Conservation (phyloP, 495 filamentous ascomycete genomes). For the Talaromyces trachyspermus region DNA sequence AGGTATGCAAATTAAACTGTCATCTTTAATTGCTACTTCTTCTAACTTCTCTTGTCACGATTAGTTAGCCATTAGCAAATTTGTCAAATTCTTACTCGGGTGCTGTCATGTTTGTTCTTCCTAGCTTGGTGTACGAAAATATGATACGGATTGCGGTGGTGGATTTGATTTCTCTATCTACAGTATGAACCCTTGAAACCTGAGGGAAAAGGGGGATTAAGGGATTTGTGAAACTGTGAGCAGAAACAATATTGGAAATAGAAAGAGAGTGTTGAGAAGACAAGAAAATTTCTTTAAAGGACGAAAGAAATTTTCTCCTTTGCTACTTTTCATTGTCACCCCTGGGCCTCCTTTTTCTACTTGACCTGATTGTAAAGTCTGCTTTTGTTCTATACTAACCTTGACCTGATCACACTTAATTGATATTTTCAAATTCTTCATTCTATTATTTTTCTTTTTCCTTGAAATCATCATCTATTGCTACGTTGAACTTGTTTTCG, state of each 20-base stretch:
- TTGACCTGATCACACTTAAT: slow-evolving; percentile 3
- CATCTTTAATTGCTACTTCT: not conserved
- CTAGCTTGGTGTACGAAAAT: slow-evolving; percentile 46
- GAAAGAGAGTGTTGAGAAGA: no score
- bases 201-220: slow-evolving; percentile 21
- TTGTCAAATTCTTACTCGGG: slow-evolving; percentile 9
- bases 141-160: slow-evolving; percentile 34
- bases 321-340: no score
- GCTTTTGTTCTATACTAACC: slow-evolving; percentile 1
- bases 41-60: not conserved
- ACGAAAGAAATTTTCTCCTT: not conserved
- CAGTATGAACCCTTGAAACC: slow-evolving; percentile 14
- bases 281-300: not conserved
- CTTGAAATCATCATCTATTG: no score
- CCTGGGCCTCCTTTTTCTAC: not conserved
- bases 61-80: slow-evolving; percentile 6
- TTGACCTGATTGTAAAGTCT: not conserved
- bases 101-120: slow-evolving; percentile 33
- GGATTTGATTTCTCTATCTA: slow-evolving; percentile 16
- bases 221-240: not conserved
- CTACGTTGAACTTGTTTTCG: no score
- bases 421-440: not conserved
- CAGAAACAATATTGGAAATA: not conserved
- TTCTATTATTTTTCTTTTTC: no score
- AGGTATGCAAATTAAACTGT: slow-evolving; percentile 40